Evolutionary conservation across 2,329 filamentous ascomycete genomes (phyloP).

Genomic region (Teratosphaeria viscida): DNA sequence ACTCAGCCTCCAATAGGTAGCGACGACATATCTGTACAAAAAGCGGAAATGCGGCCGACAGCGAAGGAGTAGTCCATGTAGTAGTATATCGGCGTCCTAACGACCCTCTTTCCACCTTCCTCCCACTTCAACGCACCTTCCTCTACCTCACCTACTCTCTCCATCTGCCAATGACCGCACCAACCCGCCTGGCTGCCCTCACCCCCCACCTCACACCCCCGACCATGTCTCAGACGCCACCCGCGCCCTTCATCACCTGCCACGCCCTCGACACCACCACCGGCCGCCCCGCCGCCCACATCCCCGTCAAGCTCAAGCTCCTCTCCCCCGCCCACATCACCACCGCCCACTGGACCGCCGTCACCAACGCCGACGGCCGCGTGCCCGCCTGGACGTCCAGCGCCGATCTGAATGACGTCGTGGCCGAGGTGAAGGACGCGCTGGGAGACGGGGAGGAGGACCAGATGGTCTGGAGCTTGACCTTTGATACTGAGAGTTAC

Average conservation of each 20-base stretch:
- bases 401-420: conserved; percentile 27
- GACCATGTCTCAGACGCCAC: conserved; percentile 20
- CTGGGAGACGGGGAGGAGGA: conserved; percentile 16
- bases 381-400: conserved; percentile 56
- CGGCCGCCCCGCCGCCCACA: conserved; percentile 55
- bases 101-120: neutral
- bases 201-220: neutral
- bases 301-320: conserved; percentile 55
- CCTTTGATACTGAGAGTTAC: conserved; percentile 63
- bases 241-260: conserved; percentile 59
- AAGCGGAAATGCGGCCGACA: neutral
- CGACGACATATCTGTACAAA: too few species aligned
- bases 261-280: conserved; percentile 76
- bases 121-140: neutral
- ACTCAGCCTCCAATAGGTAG: too few species aligned
- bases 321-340: conserved; percentile 25
- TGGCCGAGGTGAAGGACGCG: conserved; percentile 23
- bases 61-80: neutral
- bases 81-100: neutral
- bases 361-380: conserved; percentile 67
- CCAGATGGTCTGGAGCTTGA: conserved; percentile 54
- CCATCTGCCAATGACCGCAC: neutral
- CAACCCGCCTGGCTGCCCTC: neutral
- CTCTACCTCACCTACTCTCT: neutral
- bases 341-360: conserved; percentile 47